Evolutionary conservation across 129 eudicot genomes (phyloP), one percentile per base, ranked within the genome.

Genomic region (Centella asiatica): DNA sequence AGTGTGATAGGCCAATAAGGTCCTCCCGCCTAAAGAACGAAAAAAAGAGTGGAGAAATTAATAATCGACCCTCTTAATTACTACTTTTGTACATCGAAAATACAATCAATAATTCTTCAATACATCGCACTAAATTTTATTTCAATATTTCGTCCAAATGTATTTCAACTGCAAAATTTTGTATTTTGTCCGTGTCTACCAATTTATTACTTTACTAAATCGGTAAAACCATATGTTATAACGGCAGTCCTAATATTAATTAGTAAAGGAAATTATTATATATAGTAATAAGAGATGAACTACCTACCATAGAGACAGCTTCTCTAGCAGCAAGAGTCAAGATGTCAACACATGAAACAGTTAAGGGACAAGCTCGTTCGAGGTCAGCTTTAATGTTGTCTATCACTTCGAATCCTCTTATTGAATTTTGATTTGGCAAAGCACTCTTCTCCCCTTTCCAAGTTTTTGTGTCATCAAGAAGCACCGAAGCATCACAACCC

Each of bases 401-500:
- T 4, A 88, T 88, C 34, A 81, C 78, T 13, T 84, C 86, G 60
- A 44, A 84, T 39, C 96, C 93, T 39, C 86, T 61, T 22, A 67
- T 68, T 7, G 96, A 88, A 44, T 84, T 81, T 29, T 68, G 69
- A 71, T 88, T 84, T 0, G 88, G 88, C 13, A 67, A 63, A 40
- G 96, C 89, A 3, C 72, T 78, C 65, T 88, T 69, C 66, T 88
- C 93, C 19, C 96, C 86, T 60, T 67, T 81, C 60, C 81, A 71
- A n/a, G n/a, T n/a, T n/a, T n/a, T n/a, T n/a, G n/a, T n/a, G 53
- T 74, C 93, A 60, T 88, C 93, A 58, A 88, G 84, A 66, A 88
- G 89, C 32, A 88, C 70, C 4, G 96, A 88, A 56, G 78, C 93
- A 17, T 88, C 96, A 74, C 96, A 84, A 45, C 93, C 93, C 96